These are phyloP conservation scores for Candida anglica DNA, from an alignment of 805 yeast species.

Conservation along the genomic window DNA sequence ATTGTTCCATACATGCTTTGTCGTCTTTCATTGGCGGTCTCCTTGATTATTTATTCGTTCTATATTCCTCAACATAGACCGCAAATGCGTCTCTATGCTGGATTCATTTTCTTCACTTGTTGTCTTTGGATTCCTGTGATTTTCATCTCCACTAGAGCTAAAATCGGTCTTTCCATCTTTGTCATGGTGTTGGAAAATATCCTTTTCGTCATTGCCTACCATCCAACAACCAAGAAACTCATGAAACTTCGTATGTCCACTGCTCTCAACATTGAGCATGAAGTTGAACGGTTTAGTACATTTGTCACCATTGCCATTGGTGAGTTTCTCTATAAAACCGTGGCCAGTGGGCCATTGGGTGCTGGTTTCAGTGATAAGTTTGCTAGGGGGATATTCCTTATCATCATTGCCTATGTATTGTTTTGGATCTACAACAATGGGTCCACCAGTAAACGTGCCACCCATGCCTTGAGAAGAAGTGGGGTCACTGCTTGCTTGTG, in stretches of 20 bases:
- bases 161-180: slow-evolving; percentile 42
- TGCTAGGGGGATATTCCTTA: slow-evolving; percentile 45
- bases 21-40: slow-evolving; percentile 33
- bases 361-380: slow-evolving; percentile 40
- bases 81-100: slow-evolving; percentile 43
- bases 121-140: slow-evolving; percentile 51
- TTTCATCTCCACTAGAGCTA: slow-evolving; percentile 42
- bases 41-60: slow-evolving; percentile 37
- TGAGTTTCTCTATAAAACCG: slow-evolving; percentile 54
- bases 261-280: slow-evolving; percentile 64
- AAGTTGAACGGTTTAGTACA: slow-evolving; percentile 55
- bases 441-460: slow-evolving; percentile 44
- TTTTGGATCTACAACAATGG: slow-evolving; percentile 55
- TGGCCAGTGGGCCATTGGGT: slow-evolving; percentile 46
- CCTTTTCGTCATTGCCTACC: slow-evolving; percentile 34
- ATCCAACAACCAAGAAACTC: slow-evolving; percentile 43
- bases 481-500: slow-evolving; percentile 43
- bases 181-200: slow-evolving; percentile 39
- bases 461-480: slow-evolving; percentile 52
- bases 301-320: slow-evolving; percentile 65
- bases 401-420: slow-evolving; percentile 45
- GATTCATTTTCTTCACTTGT: slow-evolving; percentile 26
- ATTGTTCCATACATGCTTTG: slow-evolving; percentile 48
- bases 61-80: slow-evolving; percentile 47
- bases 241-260: slow-evolving; percentile 47